Base-by-base conservation (phyloP, 2,329 filamentous ascomycete genomes). In the Nothophoma quercina region DNA sequence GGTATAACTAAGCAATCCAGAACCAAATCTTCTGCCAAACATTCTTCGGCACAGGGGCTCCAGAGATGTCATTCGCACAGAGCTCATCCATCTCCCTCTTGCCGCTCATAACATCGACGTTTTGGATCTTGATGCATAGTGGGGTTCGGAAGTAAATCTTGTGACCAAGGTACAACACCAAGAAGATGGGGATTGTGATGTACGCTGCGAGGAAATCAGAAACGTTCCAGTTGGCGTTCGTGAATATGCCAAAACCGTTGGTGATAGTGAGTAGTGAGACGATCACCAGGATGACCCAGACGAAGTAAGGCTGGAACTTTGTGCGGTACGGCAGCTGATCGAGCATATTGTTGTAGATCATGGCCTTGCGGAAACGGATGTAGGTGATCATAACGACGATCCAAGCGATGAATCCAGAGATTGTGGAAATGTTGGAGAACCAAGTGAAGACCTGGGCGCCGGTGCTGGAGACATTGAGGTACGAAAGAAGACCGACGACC, bases 361-460 rank as follows among this genome's bases (percentile, higher is more conserved):
- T 58, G 2, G 71, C 71, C 45, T 70, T 70, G 71, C 80, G 79
- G 76, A 88, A 88, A 6, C 84, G 82, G 33, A 88, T 71, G 67
- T 83, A 85, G 4, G 85, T 81, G 50, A 87, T 78, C 59, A 81
- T 81, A 57, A 79, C 80, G 40, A 79, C 79, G 46, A 82, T 78
- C 83, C 82, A 85, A 22, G 78, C 81, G 45, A 83, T 81, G 63
- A 83, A 77, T 0, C 79, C 81, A 0, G 78, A 81, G 1, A 81
- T 79, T 53, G 81, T 89, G 16, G 85, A 87, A 51, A 91, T 83
- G 69, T 88, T 89, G 60, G 85, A 81, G 70, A 91, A 88, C 85
- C 88, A 91, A 39, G 78, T 79, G 69, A 91, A 91, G 10, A 81
- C 71, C 19, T 77, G 74, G 5, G 75, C 72, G 4, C 77, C 77